A percentile compares a stretch with the other conserved stretches of the same genome.
Evolutionary conservation across 371 early-diverging fungal genomes (phyloP).

Genomic region (Actinomortierella ambigua): DNA sequence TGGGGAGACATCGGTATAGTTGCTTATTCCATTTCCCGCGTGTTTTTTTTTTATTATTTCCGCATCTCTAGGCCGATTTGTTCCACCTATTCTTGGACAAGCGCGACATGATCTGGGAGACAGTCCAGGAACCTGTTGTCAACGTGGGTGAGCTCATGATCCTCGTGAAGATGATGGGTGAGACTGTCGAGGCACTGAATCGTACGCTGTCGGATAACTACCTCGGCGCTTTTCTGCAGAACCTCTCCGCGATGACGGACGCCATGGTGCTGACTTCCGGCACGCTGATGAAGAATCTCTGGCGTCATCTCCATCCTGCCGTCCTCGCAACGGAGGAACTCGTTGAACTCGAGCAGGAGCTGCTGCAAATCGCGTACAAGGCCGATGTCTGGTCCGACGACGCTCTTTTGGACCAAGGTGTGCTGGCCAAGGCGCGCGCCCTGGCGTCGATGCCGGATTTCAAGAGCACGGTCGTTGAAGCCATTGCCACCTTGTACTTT

Average conservation of each 20-base stretch:
- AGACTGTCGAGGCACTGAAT: conserved; percentile 33
- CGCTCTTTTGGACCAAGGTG: conserved; percentile 26
- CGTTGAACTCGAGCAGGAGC: conserved; percentile 52
- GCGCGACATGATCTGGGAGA: conserved; percentile 63
- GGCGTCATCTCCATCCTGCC: conserved; percentile 66
- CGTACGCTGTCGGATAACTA: conserved; percentile 21
- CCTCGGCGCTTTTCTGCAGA: conserved; percentile 33
- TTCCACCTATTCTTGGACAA: conserved; percentile 60
- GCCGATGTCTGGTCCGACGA: conserved; percentile 44
- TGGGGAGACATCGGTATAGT: too few relatives aligned
- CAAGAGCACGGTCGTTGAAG: conserved; percentile 73
- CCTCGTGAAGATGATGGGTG: conserved; percentile 50
- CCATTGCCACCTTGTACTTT: conserved; percentile 74
- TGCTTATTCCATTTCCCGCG: too few relatives aligned
- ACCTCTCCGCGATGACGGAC: conserved; percentile 25
- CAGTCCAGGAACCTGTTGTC: conserved; percentile 52
- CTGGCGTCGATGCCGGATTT: conserved; percentile 50
- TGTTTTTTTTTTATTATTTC: background rate
- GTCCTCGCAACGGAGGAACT: conserved; percentile 57
- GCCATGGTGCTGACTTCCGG: conserved; percentile 50
- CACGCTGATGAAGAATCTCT: conserved; percentile 64
- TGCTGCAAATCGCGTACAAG: conserved; percentile 45
- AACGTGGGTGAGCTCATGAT: conserved; percentile 65
- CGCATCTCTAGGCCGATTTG: conserved; percentile 26
- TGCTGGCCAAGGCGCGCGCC: conserved; percentile 33